A percentile compares a stretch with the other conserved stretches of the same genome.
These are phyloP conservation scores for Plasmodium gallinaceum DNA, from an alignment of 169 alveolate species.

Conservation along the genomic window DNA sequence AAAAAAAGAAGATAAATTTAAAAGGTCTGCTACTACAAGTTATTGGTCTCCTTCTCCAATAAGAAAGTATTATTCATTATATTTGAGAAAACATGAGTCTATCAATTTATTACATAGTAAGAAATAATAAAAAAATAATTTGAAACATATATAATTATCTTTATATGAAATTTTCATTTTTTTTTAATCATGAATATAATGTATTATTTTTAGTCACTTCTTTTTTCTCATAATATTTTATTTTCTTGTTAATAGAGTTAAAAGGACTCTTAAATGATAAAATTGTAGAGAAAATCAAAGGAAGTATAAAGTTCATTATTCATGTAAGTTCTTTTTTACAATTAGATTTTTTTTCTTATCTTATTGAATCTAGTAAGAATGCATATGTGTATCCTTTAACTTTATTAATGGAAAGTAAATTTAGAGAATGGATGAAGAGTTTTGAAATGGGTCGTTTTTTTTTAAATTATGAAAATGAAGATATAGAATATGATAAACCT, in stretches of 20 bases:
- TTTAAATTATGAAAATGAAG: conserved; percentile 25
- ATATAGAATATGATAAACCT: conserved; percentile 10
- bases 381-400: conserved; percentile 19
- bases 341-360: conserved; percentile 49
- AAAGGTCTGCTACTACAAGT: conserved; percentile 19
- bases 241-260: conserved; percentile 19
- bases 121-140: background rate
- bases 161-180: background rate
- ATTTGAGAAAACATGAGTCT: conserved; percentile 3
- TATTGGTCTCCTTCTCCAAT: conserved; percentile 52
- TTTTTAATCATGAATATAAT: background rate
- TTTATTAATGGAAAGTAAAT: conserved; percentile 31
- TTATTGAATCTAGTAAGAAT: conserved; percentile 36
- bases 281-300: conserved; percentile 34
- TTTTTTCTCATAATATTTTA: background rate
- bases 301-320: conserved; percentile 6
- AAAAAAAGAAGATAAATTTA: conserved; percentile 24
- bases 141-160: background rate
- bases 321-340: conserved; percentile 62
- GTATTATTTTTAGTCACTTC: background rate
- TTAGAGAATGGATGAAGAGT: background rate
- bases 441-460: conserved; percentile 17
- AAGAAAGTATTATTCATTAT: conserved; percentile 39
- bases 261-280: background rate
- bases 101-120: conserved; percentile 34